Evolutionary conservation across 148 eudicot species (phyloP).

Genomic region (Vaccinium darrowii): DNA sequence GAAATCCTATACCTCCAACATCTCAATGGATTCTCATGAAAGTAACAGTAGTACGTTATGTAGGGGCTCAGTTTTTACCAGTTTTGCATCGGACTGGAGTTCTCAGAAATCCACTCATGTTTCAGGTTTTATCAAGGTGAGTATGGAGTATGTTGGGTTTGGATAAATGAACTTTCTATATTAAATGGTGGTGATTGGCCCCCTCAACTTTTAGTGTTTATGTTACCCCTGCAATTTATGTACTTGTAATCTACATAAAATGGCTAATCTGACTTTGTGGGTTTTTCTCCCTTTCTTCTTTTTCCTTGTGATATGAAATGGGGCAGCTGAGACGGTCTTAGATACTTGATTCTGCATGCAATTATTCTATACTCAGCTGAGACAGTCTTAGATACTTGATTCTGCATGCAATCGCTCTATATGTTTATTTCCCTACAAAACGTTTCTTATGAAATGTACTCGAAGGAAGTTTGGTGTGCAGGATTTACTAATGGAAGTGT

Average conservation of each 20-base stretch:
- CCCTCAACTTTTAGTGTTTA: background rate
- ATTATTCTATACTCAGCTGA: background rate
- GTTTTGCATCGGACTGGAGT: conserved; percentile 26
- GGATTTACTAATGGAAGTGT: background rate
- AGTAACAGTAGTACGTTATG: conserved; percentile 43
- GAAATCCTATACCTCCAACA: conserved; percentile 35
- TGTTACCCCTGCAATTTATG: background rate
- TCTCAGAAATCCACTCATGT: conserved; percentile 36
- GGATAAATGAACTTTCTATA: background rate
- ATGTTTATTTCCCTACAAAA: background rate
- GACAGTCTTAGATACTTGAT: background rate
- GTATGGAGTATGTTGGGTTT: conserved; percentile 15
- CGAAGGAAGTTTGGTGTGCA: background rate
- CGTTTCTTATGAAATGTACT: background rate
- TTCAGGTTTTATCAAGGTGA: conserved; percentile 76
- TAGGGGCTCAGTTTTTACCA: conserved; percentile 29
- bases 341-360: background rate
- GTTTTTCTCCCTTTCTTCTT: background rate
- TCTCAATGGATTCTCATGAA: conserved; percentile 34
- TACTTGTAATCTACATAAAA: background rate
- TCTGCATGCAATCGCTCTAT: background rate
- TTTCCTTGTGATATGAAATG: background rate
- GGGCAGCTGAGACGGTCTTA: background rate
- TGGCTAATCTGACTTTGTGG: background rate
- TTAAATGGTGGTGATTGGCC: background rate